Conservation (phyloP, 2,329 filamentous ascomycete genomes). For the Epichloe baconii region DNA sequence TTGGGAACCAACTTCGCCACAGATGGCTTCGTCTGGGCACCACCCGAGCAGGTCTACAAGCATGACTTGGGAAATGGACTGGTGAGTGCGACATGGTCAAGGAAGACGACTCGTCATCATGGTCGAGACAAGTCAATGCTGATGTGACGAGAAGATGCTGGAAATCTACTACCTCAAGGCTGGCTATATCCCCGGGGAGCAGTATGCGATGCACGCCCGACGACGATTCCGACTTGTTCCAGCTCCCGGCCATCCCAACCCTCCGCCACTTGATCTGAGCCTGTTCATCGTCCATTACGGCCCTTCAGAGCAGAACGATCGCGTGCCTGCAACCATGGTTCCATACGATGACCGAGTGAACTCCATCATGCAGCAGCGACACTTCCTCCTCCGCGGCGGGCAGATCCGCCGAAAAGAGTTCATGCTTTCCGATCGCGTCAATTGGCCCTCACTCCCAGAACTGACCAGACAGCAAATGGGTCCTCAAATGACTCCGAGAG, state of each 20-base stretch:
- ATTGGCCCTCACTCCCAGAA: constrained; percentile 73
- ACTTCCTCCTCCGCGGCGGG: constrained; percentile 58
- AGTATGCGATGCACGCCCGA: constrained; percentile 61
- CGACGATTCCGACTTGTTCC: constrained; percentile 75
- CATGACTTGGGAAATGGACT: constrained; percentile 54
- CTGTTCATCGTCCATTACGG: constrained; percentile 90
- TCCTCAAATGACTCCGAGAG: constrained; percentile 30
- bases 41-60: constrained; percentile 63
- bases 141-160: constrained; percentile 46
- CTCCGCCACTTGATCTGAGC: constrained; percentile 61
- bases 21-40: constrained; percentile 86
- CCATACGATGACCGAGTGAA: constrained; percentile 50
- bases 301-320: constrained; percentile 58
- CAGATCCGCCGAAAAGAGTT: constrained; percentile 85
- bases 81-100: constrained; percentile 24
- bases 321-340: constrained; percentile 56
- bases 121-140: not conserved
- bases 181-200: constrained; percentile 68
- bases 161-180: constrained; percentile 76
- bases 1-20: constrained; percentile 66
- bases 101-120: not conserved
- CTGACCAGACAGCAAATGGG: constrained; percentile 37
- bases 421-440: constrained; percentile 77
- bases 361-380: constrained; percentile 45
- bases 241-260: constrained; percentile 55